These are phyloP conservation scores for Boletales sp. DNA, from an alignment of 768 basidiomycete genomes.

Conservation along the genomic window DNA sequence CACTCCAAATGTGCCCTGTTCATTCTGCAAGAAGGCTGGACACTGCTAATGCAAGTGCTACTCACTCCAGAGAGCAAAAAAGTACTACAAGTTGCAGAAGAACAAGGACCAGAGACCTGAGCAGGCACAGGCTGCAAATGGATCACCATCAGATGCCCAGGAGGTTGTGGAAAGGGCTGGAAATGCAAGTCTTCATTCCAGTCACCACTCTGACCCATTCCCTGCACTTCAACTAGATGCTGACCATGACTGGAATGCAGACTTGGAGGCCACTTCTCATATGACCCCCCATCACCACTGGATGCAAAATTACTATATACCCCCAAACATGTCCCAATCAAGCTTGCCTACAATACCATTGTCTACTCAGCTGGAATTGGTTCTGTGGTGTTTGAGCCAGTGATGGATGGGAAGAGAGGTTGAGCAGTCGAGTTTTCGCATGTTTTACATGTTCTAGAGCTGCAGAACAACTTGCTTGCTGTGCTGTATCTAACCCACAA, in stretches of 20 bases:
- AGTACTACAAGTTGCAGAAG: background rate
- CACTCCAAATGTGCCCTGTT: background rate
- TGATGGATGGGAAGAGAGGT: constrained; percentile 2
- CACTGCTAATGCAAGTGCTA: constrained; percentile 2
- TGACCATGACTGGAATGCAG: constrained; percentile 2
- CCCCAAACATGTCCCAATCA: background rate
- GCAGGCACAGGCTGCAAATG: background rate
- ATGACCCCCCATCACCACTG: background rate
- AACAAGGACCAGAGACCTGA: background rate
- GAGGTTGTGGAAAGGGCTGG: background rate
- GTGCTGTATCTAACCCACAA: constrained; percentile 12
- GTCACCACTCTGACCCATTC: background rate
- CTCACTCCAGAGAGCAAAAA: background rate
- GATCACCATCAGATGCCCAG: background rate
- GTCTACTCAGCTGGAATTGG: background rate
- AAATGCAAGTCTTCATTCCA: background rate
- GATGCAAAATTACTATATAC: background rate
- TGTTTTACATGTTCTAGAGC: constrained; percentile 19
- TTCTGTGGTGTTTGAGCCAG: constrained; percentile 2
- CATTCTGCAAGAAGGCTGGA: background rate
- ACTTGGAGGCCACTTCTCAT: constrained; percentile 3
- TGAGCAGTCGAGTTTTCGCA: constrained; percentile 9
- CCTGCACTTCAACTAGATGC: background rate
- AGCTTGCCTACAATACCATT: background rate
- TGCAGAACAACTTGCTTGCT: constrained; percentile 12